These are phyloP conservation scores for Hypomontagnella monticulosa DNA, from an alignment of 495 filamentous ascomycete genomes.

Conservation along the genomic window DNA sequence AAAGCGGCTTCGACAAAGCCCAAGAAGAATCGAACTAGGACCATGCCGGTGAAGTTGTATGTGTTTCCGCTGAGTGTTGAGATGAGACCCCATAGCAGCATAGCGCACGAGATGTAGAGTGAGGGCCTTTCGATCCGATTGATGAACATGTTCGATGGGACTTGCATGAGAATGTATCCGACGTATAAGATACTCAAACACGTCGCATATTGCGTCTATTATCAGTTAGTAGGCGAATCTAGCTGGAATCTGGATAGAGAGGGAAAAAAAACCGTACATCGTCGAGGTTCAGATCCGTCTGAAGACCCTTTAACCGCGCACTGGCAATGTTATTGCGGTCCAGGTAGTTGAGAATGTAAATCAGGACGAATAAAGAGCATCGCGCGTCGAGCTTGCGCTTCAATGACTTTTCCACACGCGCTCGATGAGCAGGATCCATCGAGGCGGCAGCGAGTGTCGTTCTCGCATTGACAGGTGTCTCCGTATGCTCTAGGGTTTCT, in stretches of 20 bases:
- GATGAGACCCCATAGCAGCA: slow-evolving; percentile 76
- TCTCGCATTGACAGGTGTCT: not conserved
- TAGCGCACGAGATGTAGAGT: slow-evolving; percentile 61
- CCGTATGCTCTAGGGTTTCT: slow-evolving; percentile 26
- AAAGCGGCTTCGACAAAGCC: slow-evolving; percentile 66
- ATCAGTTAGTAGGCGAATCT: slow-evolving; percentile 1
- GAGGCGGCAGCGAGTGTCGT: slow-evolving; percentile 14
- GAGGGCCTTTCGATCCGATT: slow-evolving; percentile 53
- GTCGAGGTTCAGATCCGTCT: slow-evolving; percentile 46
- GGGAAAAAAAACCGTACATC: slow-evolving; percentile 31
- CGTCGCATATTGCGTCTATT: slow-evolving; percentile 50
- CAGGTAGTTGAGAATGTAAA: slow-evolving; percentile 83
- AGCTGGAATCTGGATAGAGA: not conserved
- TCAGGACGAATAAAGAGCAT: slow-evolving; percentile 55
- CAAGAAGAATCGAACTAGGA: slow-evolving; percentile 72
- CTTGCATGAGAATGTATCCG: slow-evolving; percentile 65
- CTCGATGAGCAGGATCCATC: slow-evolving; percentile 51
- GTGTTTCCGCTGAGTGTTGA: slow-evolving; percentile 68
- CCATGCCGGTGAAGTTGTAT: slow-evolving; percentile 67
- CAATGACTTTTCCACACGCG: slow-evolving; percentile 50
- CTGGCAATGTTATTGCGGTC: slow-evolving; percentile 68
- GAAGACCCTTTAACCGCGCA: slow-evolving; percentile 58
- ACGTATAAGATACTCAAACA: slow-evolving; percentile 57
- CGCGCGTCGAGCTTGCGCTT: slow-evolving; percentile 56
- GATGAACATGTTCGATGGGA: slow-evolving; percentile 53